These are phyloP conservation scores for Boletus barrowsii DNA, from an alignment of 768 basidiomycete species.

Conservation along the genomic window DNA sequence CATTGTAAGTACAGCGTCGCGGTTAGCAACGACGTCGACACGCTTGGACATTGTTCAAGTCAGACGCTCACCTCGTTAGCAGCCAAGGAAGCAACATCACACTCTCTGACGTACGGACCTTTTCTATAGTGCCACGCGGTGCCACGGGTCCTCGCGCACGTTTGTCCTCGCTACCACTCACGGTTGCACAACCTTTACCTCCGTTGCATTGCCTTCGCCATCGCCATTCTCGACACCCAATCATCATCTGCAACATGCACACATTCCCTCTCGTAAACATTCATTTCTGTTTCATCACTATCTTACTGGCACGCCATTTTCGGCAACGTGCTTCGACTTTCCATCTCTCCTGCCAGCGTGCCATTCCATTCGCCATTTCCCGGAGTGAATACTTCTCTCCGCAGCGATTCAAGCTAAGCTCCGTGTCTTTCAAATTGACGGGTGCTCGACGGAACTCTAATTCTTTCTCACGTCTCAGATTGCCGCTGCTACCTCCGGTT, in stretches of 20 bases:
- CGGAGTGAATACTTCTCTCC: neutral
- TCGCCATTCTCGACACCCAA: constrained; percentile 19
- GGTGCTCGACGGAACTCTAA: constrained; percentile 17
- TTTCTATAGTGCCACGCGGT: constrained; percentile 33
- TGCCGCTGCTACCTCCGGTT: neutral
- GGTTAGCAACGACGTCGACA: constrained; percentile 12
- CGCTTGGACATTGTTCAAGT: neutral
- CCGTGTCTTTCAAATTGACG: constrained; percentile 24
- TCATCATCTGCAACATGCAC: constrained; percentile 26
- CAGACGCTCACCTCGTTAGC: constrained; percentile 19
- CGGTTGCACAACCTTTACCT: constrained; percentile 1
- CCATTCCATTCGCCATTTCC: neutral
- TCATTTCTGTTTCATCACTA: constrained; percentile 8
- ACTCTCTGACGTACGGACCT: constrained; percentile 11
- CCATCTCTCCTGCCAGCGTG: neutral
- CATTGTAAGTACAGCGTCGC: neutral
- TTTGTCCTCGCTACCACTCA: constrained; percentile 28
- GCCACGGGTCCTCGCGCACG: constrained; percentile 36
- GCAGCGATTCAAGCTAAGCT: constrained; percentile 5
- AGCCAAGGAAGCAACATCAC: constrained; percentile 12
- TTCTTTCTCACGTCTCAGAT: constrained; percentile 11
- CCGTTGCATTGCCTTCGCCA: constrained; percentile 7
- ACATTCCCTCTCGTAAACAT: constrained; percentile 16
- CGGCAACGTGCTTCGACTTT: constrained; percentile 17
- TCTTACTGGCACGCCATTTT: neutral